Evolutionary conservation across 345 rosid genomes (phyloP).

Genomic region (Barbarea vulgaris): DNA sequence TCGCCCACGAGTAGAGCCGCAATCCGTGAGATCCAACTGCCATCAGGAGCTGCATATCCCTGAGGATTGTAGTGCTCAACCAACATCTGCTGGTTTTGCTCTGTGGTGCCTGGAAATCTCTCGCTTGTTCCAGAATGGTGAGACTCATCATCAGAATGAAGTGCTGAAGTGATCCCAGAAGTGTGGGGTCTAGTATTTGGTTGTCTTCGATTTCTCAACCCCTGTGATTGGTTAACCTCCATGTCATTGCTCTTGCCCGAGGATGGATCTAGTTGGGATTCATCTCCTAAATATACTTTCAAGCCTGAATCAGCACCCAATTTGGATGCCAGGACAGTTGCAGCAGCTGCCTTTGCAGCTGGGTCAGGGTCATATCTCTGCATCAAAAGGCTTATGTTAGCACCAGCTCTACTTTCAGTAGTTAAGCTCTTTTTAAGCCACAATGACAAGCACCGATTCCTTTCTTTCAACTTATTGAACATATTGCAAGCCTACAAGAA

Average conservation of each 20-base stretch:
- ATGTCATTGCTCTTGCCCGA: slow-evolving; percentile 66
- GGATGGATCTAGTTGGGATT: slow-evolving; percentile 50
- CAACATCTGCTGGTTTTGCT: slow-evolving; percentile 56
- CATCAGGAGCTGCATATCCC: slow-evolving; percentile 54
- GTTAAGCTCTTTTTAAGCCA: slow-evolving; percentile 12
- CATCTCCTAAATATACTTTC: slow-evolving; percentile 74
- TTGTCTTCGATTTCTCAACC: slow-evolving; percentile 78
- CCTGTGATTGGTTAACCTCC: slow-evolving; percentile 63
- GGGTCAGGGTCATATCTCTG: slow-evolving; percentile 98
- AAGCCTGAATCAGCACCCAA: slow-evolving; percentile 93
- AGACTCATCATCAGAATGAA: slow-evolving; percentile 50
- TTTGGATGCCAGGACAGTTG: slow-evolving; percentile 91
- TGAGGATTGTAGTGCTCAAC: slow-evolving; percentile 68
- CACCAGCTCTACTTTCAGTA: slow-evolving; percentile 19
- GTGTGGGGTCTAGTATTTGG: slow-evolving; percentile 50
- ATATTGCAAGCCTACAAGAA: not conserved
- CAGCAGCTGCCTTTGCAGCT: slow-evolving; percentile 98
- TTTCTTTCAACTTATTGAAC: not conserved
- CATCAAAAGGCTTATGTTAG: slow-evolving; percentile 34
- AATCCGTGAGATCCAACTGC: slow-evolving; percentile 88
- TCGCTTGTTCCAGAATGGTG: slow-evolving; percentile 43
- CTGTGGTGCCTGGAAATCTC: slow-evolving; percentile 44
- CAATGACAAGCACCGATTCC: not conserved
- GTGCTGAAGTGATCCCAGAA: slow-evolving; percentile 50
- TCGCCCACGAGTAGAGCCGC: slow-evolving; percentile 98